These are phyloP conservation scores for Drechslerella dactyloides DNA, from an alignment of 2,329 filamentous ascomycete species.

Conservation along the genomic window DNA sequence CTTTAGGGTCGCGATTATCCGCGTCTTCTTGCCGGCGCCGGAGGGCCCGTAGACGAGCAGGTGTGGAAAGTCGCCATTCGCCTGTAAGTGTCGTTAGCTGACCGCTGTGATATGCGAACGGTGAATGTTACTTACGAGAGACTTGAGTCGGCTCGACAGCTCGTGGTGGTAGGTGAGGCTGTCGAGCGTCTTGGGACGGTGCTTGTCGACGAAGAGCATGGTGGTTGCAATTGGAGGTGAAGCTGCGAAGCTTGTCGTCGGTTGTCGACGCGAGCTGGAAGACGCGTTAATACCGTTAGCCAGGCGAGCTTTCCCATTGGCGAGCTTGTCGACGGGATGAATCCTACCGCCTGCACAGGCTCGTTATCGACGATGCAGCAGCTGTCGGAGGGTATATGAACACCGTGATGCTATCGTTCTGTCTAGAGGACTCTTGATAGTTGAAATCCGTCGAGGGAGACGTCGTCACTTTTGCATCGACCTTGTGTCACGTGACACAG, in stretches of 20 bases:
- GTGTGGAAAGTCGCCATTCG: constrained; percentile 96
- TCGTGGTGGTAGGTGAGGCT: constrained; percentile 76
- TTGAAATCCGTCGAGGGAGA: too few species aligned
- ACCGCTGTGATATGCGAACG: constrained; percentile 46
- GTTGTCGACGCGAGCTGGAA: constrained; percentile 20
- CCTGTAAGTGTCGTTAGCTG: constrained; percentile 65
- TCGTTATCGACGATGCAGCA: neutral
- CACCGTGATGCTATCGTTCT: too few species aligned
- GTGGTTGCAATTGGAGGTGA: neutral
- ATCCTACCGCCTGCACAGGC: neutral
- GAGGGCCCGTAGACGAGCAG: constrained; percentile 96
- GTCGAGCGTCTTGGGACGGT: constrained; percentile 75
- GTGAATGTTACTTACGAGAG: constrained; percentile 67
- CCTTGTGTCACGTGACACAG: constrained; percentile 30
- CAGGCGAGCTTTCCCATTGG: too few species aligned
- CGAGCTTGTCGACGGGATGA: too few species aligned
- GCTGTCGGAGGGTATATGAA: too few species aligned
- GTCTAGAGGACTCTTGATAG: too few species aligned
- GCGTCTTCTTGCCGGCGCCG: constrained; percentile 95
- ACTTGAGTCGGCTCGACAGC: constrained; percentile 82
- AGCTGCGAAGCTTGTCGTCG: neutral
- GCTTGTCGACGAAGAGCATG: constrained; percentile 73
- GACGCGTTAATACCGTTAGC: too few species aligned
- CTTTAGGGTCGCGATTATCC: constrained; percentile 92
- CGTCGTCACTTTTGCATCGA: too few species aligned